Evolutionary conservation across 768 basidiomycete genomes (phyloP).

Genomic region (Collybia sordida): DNA sequence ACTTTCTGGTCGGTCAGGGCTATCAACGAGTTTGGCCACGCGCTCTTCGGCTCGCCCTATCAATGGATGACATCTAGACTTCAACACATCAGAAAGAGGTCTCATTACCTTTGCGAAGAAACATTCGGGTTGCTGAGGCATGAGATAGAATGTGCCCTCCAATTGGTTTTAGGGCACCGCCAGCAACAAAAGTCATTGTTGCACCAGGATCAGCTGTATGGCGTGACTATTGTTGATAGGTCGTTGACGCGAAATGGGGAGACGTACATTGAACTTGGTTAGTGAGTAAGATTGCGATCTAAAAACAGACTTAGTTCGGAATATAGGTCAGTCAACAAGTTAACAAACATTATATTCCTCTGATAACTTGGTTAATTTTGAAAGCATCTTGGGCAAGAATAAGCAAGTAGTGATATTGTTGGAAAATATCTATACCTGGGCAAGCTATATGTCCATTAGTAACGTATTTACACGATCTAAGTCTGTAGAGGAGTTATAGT

Average conservation of each 20-base stretch:
- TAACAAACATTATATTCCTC: conserved; percentile 83
- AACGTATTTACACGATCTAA: neutral
- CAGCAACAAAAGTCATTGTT: conserved; percentile 93
- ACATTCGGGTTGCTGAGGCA: conserved; percentile 86
- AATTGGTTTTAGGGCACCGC: conserved; percentile 88
- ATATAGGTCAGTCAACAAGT: conserved; percentile 2
- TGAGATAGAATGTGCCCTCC: conserved; percentile 88
- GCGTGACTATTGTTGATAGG: neutral
- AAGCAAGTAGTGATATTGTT: neutral
- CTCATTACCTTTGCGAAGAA: conserved; percentile 76
- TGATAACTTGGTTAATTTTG: conserved; percentile 85
- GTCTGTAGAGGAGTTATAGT: neutral
- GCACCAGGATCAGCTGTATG: conserved; percentile 86
- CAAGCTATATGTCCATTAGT: conserved; percentile 53
- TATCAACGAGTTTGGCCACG: conserved; percentile 88
- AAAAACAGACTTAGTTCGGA: conserved; percentile 15
- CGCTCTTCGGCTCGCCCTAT: conserved; percentile 84
- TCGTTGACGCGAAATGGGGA: neutral
- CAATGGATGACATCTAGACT: neutral
- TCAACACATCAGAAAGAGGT: neutral
- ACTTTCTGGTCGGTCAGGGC: conserved; percentile 86
- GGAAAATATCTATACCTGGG: conserved; percentile 52
- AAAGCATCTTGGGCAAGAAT: conserved; percentile 64
- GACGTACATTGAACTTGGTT: conserved; percentile 87
- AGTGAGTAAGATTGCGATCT: conserved; percentile 86